Evolutionary conservation across 257 asterid genomes (phyloP), one percentile per base, ranked within the genome.

Genomic region (Leptodermis oblonga): DNA sequence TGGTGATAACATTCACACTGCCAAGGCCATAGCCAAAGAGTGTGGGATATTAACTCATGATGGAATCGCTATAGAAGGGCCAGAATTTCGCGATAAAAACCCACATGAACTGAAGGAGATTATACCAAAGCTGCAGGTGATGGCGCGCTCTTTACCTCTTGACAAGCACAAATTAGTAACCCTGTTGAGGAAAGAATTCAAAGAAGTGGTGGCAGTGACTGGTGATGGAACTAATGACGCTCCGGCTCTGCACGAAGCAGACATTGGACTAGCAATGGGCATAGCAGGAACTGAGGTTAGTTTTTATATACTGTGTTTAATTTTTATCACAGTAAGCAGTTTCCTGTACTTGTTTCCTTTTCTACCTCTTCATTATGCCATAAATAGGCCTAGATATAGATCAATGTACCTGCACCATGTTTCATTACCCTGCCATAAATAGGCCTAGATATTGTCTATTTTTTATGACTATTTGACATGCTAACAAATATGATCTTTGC

Each of bases 221-320:
- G 96, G 98, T 62, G 98, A 90, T 74, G 97, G 98, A 49, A 92
- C 98, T 39, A 92, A 92, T 70, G 98, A 92, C 75, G 98, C 97
- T 68, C 98, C 98, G 33, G 97, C 98, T 73, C 76, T 92, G 80
- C 92, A 84, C 17, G 96, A 90, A 66, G 92, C 98, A 25, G 96
- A 92, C 76, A 89, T 92, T 61, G 97, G 98, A 75, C 76, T 92
- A 77, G 96, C 98, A 59, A 92, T 90, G 97, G 98, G 97, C 30
- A 92, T 88, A 67, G 68, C 92, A 25, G 98, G 98, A 74, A 92
- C 98, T 53, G 96, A 92, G 96, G 98, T 92, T 26, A 53, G 81
- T 74, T n/a, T 51, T 7, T 30, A 52, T 52, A 52, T n/a, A 18
- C 9, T 45, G 7, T 49, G 28, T 22, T 4, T 10, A 4, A 10